Percentiles rank a stretch among this genome's conserved stretches.
Evolutionary conservation across 768 basidiomycete genomes (phyloP).

Genomic region (Hericium coralloides): DNA sequence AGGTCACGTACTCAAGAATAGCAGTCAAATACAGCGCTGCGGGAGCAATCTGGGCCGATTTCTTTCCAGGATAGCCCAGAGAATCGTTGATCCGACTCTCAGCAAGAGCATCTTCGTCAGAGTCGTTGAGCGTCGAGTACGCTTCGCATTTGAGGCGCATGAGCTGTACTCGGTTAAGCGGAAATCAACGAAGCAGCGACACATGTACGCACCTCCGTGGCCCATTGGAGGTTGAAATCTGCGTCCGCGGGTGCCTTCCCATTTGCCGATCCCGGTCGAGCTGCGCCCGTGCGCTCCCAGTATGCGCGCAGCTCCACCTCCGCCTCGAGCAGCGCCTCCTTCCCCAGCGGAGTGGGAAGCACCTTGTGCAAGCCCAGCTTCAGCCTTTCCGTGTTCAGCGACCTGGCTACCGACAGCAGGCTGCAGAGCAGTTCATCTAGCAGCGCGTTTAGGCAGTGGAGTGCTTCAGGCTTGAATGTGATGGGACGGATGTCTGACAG

Average conservation of each 20-base stretch:
- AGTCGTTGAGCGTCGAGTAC: slow-evolving; percentile 77
- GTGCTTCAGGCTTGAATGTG: slow-evolving; percentile 70
- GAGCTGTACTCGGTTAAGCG: slow-evolving; percentile 35
- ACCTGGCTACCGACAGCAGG: slow-evolving; percentile 56
- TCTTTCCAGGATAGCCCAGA: slow-evolving; percentile 32
- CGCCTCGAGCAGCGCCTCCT: slow-evolving; percentile 87
- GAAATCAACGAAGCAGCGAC: slow-evolving; percentile 7
- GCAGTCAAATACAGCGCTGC: slow-evolving; percentile 88
- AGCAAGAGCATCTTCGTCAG: slow-evolving; percentile 63
- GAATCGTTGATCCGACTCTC: slow-evolving; percentile 56
- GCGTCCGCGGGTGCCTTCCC: slow-evolving; percentile 38
- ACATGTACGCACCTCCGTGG: slow-evolving; percentile 51
- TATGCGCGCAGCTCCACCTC: slow-evolving; percentile 89
- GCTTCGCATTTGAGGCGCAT: slow-evolving; percentile 82
- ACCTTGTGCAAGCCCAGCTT: slow-evolving; percentile 63
- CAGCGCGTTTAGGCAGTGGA: slow-evolving; percentile 68
- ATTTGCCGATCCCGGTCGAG: slow-evolving; percentile 19
- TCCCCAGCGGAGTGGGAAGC: slow-evolving; percentile 75
- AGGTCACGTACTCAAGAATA: slow-evolving; percentile 73
- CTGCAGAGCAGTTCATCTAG: slow-evolving; percentile 79
- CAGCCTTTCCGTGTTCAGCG: slow-evolving; percentile 65
- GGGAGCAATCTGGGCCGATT: slow-evolving; percentile 53
- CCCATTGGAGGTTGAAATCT: slow-evolving; percentile 64
- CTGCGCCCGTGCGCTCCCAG: slow-evolving; percentile 60
- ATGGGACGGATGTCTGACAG: slow-evolving; percentile 92